phyloP scores from a whole-genome alignment of 192 early-diverging fungal genomes.

The Coemansia umbellata region DNA sequence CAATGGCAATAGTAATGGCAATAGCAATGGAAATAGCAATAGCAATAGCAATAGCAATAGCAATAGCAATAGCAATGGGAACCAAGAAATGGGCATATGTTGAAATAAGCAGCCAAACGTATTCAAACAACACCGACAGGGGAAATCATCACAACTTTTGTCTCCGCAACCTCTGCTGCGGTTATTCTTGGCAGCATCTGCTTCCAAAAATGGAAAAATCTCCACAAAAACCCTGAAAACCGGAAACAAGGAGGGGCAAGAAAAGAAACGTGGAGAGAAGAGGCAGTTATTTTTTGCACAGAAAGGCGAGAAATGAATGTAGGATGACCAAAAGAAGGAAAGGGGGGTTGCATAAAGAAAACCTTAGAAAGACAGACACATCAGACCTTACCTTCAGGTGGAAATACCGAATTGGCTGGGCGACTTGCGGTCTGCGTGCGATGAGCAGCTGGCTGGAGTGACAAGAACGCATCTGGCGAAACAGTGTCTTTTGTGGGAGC shows the following conservation, averaged over 20 bases:
- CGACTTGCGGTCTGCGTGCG: slow-evolving; percentile 12
- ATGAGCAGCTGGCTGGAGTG: slow-evolving; percentile 16
- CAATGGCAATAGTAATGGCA: neutral
- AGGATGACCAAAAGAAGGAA: neutral
- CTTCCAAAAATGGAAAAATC: no score
- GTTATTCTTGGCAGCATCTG: no score
- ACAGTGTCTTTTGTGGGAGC: slow-evolving; percentile 1
- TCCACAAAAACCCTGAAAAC: no score
- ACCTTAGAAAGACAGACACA: no score
- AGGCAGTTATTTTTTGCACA: neutral
- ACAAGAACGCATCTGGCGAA: slow-evolving; percentile 17
- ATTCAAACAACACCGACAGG: no score
- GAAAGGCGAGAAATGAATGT: neutral
- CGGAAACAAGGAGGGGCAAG: neutral
- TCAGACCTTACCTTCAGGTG: slow-evolving; percentile 13
- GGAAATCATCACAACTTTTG: no score
- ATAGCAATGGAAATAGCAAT: neutral
- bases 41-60: neutral
- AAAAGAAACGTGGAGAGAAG: neutral
- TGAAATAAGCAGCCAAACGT: neutral
- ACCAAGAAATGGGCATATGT: neutral
- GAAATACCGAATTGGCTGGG: slow-evolving; percentile 23
- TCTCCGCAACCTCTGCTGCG: no score
- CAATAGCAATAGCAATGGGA: neutral
- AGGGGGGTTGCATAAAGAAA: neutral